Conservation (phyloP, 2,329 filamentous ascomycete genomes). For the Pyricularia pennisetigena region DNA sequence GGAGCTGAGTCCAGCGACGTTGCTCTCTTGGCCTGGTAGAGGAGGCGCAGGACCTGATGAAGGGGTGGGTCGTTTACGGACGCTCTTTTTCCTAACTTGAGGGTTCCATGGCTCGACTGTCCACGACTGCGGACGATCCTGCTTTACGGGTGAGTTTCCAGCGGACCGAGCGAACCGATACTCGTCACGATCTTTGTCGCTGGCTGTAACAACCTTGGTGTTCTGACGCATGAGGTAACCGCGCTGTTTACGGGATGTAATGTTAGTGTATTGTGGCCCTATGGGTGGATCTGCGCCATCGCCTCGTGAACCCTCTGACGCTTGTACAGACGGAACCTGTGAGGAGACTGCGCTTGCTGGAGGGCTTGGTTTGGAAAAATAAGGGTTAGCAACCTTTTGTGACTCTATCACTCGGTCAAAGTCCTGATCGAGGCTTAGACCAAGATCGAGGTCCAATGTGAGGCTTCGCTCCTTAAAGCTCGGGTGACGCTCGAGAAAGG, state of each 20-base stretch:
- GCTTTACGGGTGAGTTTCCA: slow-evolving; percentile 62
- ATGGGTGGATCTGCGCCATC: neutral
- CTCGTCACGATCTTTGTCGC: slow-evolving; percentile 57
- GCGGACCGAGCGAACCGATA: slow-evolving; percentile 46
- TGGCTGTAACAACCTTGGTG: slow-evolving; percentile 93
- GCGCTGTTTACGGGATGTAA: slow-evolving; percentile 62
- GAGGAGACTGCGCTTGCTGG: neutral
- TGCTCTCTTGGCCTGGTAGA: slow-evolving; percentile 79
- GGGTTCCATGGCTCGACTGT: slow-evolving; percentile 96
- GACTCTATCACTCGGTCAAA: slow-evolving; percentile 92
- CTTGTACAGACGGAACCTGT: slow-evolving; percentile 2
- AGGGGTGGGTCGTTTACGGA: slow-evolving; percentile 43
- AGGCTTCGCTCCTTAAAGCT: slow-evolving; percentile 78
- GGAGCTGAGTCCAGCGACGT: slow-evolving; percentile 54
- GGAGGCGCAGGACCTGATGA: slow-evolving; percentile 63
- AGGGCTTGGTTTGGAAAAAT: slow-evolving; percentile 14
- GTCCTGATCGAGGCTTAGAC: slow-evolving; percentile 80
- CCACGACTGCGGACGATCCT: slow-evolving; percentile 81
- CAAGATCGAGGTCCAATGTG: slow-evolving; percentile 71
- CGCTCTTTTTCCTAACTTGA: slow-evolving; percentile 56
- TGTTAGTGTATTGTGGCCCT: slow-evolving; percentile 47
- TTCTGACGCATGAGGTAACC: slow-evolving; percentile 98
- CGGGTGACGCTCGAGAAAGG: slow-evolving; percentile 50
- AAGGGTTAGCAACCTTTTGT: slow-evolving; percentile 74
- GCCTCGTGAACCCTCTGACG: neutral